These are phyloP conservation scores for Aureobasidium lini DNA, from an alignment of 2,329 filamentous ascomycete species.

Conservation along the genomic window DNA sequence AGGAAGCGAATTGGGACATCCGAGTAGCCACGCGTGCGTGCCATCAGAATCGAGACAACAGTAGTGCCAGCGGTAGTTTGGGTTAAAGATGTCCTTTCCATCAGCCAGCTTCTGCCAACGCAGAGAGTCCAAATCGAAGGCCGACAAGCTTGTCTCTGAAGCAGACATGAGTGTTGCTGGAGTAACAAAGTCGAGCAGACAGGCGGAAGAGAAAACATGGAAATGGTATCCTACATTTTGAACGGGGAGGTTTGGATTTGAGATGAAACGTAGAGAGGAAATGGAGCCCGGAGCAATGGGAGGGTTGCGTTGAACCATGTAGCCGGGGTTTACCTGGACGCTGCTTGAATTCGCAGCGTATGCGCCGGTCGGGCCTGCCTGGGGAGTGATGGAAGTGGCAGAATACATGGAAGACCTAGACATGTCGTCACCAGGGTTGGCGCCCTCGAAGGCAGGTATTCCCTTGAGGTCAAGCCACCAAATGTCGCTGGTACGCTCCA, in stretches of 20 bases:
- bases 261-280: constrained; percentile 82
- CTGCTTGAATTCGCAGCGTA: constrained; percentile 69
- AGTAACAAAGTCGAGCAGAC: constrained; percentile 87
- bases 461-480: constrained; percentile 97
- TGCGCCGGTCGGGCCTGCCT: constrained; percentile 32
- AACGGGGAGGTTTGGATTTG: constrained; percentile 75
- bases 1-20: constrained; percentile 69
- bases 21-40: constrained; percentile 94
- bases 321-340: constrained; percentile 47
- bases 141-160: constrained; percentile 83
- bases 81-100: constrained; percentile 84
- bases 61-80: constrained; percentile 95
- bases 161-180: constrained; percentile 80
- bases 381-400: constrained; percentile 24
- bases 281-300: constrained; percentile 73
- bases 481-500: constrained; percentile 92
- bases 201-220: constrained; percentile 88
- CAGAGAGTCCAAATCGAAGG: constrained; percentile 75
- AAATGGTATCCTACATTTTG: constrained; percentile 91
- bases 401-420: constrained; percentile 18
- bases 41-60: constrained; percentile 93
- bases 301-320: constrained; percentile 37
- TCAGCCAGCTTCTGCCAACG: constrained; percentile 95
- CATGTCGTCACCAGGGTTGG: constrained; percentile 23
- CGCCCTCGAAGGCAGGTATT: constrained; percentile 63